phyloP scores from a whole-genome alignment of 805 yeast genomes.

The Komagataella pseudopastoris region DNA sequence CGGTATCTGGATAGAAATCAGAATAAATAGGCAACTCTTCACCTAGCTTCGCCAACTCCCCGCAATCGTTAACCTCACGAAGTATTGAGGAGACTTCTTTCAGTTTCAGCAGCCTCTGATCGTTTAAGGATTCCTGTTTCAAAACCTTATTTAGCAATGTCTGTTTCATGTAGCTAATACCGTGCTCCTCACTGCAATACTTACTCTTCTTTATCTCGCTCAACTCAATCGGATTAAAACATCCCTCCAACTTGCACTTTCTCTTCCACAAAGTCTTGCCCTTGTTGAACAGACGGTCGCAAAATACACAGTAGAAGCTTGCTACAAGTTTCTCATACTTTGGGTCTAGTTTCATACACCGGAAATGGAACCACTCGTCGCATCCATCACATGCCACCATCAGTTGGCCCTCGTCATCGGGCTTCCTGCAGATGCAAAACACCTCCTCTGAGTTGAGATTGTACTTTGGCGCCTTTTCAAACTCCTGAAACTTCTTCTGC shows the following conservation, averaged over 20 bases:
- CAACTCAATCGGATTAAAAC: conserved; percentile 31
- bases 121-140: conserved; percentile 5
- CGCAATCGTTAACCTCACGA: conserved; percentile 6
- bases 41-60: conserved; percentile 18
- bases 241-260: conserved; percentile 50
- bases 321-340: conserved; percentile 41
- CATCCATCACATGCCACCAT: conserved; percentile 96
- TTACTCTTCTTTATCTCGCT: conserved; percentile 30
- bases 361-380: conserved; percentile 89
- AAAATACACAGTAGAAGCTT: conserved; percentile 61
- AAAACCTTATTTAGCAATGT: conserved; percentile 8
- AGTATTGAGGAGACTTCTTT: conserved; percentile 8
- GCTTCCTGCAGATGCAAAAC: conserved; percentile 65
- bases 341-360: conserved; percentile 49
- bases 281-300: conserved; percentile 32
- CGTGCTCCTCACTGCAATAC: conserved; percentile 69
- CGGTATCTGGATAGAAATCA: conserved; percentile 3
- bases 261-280: conserved; percentile 60
- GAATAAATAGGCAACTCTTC: conserved; percentile 27
- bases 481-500: conserved; percentile 14
- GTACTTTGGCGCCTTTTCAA: conserved; percentile 20
- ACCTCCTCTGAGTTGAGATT: conserved; percentile 45
- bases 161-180: conserved; percentile 26
- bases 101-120: conserved; percentile 3
- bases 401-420: conserved; percentile 57